Percentiles rank a stretch among this genome's conserved stretches.
These are phyloP conservation scores for Pseudogymnoascus sp. DNA, from an alignment of 2,329 filamentous ascomycete genomes.

Conservation along the genomic window DNA sequence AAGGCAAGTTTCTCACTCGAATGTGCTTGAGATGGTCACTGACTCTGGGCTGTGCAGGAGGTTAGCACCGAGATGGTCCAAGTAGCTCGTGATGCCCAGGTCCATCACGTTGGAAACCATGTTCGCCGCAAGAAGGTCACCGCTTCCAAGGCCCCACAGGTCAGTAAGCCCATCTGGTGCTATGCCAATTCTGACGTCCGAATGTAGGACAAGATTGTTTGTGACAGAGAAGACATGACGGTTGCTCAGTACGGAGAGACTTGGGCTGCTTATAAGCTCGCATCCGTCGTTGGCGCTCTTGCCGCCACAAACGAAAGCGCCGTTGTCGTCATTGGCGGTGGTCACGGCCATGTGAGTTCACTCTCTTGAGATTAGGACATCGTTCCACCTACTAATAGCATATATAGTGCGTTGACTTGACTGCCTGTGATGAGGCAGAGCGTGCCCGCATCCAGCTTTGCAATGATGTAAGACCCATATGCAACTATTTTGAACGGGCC, in stretches of 20 bases:
- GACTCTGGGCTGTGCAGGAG: background rate
- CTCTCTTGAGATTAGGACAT: background rate
- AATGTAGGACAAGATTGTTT: background rate
- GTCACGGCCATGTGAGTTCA: background rate
- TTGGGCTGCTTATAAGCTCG: constrained; percentile 8
- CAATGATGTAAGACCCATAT: background rate
- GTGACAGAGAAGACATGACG: background rate
- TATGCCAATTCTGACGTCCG: background rate
- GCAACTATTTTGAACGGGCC: background rate
- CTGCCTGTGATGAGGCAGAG: constrained; percentile 4
- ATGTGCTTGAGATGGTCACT: background rate
- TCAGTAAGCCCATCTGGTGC: background rate
- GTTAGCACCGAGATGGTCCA: background rate
- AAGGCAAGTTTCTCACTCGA: background rate
- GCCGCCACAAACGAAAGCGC: background rate
- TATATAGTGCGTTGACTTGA: constrained; percentile 1
- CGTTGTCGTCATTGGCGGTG: background rate
- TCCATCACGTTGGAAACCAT: background rate
- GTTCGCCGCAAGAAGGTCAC: background rate
- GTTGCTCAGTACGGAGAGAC: background rate
- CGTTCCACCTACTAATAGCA: background rate
- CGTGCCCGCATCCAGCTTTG: constrained; percentile 3
- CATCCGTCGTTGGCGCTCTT: background rate
- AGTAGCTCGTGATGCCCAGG: background rate
- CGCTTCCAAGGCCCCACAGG: background rate